Evolutionary conservation across 768 basidiomycete species (phyloP).

Genomic region (Coprinopsis cinerea): DNA sequence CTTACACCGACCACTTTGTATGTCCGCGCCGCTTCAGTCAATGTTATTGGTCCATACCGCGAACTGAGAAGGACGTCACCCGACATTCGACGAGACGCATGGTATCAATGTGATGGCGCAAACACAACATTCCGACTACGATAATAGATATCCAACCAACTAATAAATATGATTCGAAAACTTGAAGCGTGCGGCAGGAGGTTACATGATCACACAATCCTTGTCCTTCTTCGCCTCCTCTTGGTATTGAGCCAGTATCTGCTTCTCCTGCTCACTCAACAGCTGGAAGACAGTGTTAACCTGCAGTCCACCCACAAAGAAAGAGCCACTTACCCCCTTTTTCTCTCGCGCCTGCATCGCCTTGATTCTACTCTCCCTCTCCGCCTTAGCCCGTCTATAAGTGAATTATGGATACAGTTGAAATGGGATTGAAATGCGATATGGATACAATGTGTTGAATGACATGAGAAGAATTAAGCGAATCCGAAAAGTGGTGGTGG

Average conservation of each 20-base stretch:
- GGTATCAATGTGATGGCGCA: too few relatives aligned
- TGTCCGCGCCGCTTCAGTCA: too few relatives aligned
- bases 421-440: slow-evolving; percentile 23
- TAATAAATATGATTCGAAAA: slow-evolving; percentile 13
- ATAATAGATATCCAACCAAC: slow-evolving; percentile 4
- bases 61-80: too few relatives aligned
- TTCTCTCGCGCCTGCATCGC: slow-evolving; percentile 68
- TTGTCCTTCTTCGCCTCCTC: slow-evolving; percentile 35
- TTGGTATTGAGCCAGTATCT: slow-evolving; percentile 47
- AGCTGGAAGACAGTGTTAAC: slow-evolving; percentile 29
- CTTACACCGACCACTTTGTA: neutral
- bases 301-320: neutral
- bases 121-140: too few relatives aligned
- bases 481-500: slow-evolving; percentile 63
- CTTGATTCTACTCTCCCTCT: slow-evolving; percentile 62
- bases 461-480: slow-evolving; percentile 42
- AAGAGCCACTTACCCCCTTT: slow-evolving; percentile 63
- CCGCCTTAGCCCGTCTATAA: slow-evolving; percentile 60
- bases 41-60: too few relatives aligned
- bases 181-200: neutral
- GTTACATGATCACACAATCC: slow-evolving; percentile 54
- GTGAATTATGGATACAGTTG: too few relatives aligned
- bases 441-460: slow-evolving; percentile 14
- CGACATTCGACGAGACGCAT: too few relatives aligned
- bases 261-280: slow-evolving; percentile 60